Conservation (phyloP, 257 asterid species). For the Datura wrightii region DNA sequence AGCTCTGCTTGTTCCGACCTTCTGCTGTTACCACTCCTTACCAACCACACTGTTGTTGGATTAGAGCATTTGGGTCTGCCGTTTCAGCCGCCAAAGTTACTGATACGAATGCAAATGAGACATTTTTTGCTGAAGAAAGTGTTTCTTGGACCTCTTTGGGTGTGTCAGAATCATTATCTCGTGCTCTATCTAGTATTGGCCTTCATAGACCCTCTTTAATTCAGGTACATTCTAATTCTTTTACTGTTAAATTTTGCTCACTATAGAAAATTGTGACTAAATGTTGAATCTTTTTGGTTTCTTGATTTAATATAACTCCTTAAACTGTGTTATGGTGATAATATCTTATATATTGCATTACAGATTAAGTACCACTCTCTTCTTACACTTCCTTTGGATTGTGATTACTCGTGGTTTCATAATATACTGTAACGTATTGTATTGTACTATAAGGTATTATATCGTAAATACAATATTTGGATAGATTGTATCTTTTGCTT, state of each 20-base stretch:
- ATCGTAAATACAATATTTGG: too few species aligned
- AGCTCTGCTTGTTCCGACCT: slow-evolving; percentile 39
- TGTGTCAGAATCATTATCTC: slow-evolving; percentile 65
- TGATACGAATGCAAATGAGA: slow-evolving; percentile 50
- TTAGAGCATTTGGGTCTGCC: slow-evolving; percentile 56
- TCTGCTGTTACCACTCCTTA: slow-evolving; percentile 29
- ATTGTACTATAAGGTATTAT: too few species aligned
- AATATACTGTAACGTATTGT: too few species aligned
- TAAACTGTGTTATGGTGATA: background rate
- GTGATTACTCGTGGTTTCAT: too few species aligned
- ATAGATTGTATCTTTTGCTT: too few species aligned
- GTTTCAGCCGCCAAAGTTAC: slow-evolving; percentile 39
- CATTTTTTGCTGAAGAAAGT: slow-evolving; percentile 78
- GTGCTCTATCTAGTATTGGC: slow-evolving; percentile 65
- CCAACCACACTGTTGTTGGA: background rate
- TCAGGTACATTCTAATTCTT: slow-evolving; percentile 57
- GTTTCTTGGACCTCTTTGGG: slow-evolving; percentile 89
- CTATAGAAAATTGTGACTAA: background rate
- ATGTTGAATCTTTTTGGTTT: slow-evolving; percentile 19
- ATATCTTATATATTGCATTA: background rate
- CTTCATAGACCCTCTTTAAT: slow-evolving; percentile 82
- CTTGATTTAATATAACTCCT: background rate
- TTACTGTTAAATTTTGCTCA: background rate
- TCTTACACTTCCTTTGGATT: background rate
- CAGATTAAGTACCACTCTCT: background rate